Base-by-base conservation (phyloP, 305 asterid species). In the Coffea humblotiana region DNA sequence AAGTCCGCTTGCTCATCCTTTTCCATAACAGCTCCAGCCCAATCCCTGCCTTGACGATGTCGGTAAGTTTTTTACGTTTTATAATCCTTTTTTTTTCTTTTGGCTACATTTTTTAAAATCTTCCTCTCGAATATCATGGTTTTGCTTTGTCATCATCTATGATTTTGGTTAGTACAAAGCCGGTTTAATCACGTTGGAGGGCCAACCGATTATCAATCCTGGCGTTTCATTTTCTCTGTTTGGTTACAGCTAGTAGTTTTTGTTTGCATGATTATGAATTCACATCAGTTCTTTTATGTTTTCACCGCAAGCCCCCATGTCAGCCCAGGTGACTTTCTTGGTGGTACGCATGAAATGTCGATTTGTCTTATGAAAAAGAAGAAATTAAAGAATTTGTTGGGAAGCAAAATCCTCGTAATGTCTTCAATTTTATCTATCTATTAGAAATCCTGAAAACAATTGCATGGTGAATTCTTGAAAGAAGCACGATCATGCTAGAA, bases 1-100 rank as follows among this genome's bases (percentile, higher is more conserved):
- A 58, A 21, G 8, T 58, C 64, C 25, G 61, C 61, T 54, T 18
- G 61, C 61, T 54, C 6, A 18, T 54, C 47, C 49, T 32, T 23
- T 78, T 8, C 8, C 29, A 9, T 80, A 47, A 48, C 51, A n/a
- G 47, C 10, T 78, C 78, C 69, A 65, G 60, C 80, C 66, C 25
- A 76, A 76, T 76, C 75, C 23, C 51, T 25, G 74, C 74, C 79
- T 65, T 25, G 75, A 75, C 58, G 79, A 70, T 76, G 84, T 61
- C 85, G 82, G 88, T 85, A 43, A 72, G 85, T 77, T 61, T 19
- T 45, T 37, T 37, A 37, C 43, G 5, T 37, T 37, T 1, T 29
- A 29, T 29, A 29, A 29, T 37, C 43, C 6, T 37, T 37, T 37
- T 37, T 37, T 37, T 37, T 37, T 3, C 6, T 37, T 37, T 37